A percentile compares a stretch with the other conserved stretches of the same genome.
Evolutionary conservation across 208 protist genomes (phyloP).

Genomic region (Wallacemonas sp.): DNA sequence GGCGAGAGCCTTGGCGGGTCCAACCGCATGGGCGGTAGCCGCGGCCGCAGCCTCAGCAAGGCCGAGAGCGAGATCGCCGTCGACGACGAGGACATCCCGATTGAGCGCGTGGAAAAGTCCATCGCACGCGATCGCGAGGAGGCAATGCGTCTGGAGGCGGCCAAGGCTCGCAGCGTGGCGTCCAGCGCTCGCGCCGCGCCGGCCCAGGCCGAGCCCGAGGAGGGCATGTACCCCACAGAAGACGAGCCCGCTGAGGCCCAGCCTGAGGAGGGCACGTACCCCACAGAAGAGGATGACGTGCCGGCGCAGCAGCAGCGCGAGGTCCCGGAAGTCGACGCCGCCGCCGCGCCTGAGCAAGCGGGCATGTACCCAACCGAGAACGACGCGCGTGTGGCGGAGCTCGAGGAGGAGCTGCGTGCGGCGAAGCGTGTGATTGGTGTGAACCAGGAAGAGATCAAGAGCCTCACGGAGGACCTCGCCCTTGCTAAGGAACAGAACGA

Average conservation of each 20-base stretch:
- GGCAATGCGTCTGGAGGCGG: neutral
- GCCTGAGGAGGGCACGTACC: neutral
- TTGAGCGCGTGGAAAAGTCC: conserved; percentile 36
- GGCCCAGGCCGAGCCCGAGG: neutral
- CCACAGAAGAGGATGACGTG: neutral
- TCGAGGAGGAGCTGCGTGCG: conserved; percentile 17
- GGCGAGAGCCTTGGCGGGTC: neutral
- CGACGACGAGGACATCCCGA: conserved; percentile 21
- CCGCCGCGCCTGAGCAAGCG: too few relatives aligned
- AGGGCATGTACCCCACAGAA: conserved; percentile 9
- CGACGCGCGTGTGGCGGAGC: neutral
- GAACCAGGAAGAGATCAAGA: conserved; percentile 22
- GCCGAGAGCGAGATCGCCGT: conserved; percentile 3
- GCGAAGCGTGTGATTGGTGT: conserved; percentile 16
- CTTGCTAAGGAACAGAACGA: conserved; percentile 2
- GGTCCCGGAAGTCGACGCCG: conserved; percentile 15
- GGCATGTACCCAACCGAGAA: conserved; percentile 17
- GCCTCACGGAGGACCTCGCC: conserved; percentile 17
- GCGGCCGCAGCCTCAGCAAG: conserved; percentile 15
- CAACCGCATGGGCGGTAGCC: conserved; percentile 6
- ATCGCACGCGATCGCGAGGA: conserved; percentile 35
- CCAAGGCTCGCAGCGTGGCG: conserved; percentile 4
- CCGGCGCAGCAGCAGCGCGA: conserved; percentile 15
- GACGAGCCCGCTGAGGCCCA: conserved; percentile 2
- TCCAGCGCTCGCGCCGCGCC: neutral